Evolutionary conservation across 2,329 filamentous ascomycete genomes (phyloP), one percentile per base, ranked within the genome.

Genomic region (Colletotrichum sp.): DNA sequence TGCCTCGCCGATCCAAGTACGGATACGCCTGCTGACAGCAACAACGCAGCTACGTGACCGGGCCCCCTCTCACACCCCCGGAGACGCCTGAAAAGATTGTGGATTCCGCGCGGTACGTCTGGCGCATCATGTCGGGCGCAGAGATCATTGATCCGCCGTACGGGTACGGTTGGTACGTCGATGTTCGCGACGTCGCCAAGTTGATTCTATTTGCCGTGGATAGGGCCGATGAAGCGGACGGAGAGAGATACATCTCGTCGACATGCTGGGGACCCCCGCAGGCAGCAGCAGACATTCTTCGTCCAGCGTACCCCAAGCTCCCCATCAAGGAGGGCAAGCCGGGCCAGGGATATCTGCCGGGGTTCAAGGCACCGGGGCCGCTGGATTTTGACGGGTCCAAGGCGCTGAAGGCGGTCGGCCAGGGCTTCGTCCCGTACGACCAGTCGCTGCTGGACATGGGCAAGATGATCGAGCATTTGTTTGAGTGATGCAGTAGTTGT

Each of bases 171-270:
- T 78, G 76, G 4, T 79, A 79, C 11, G 83, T 88, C 16, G 86
- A 88, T 73, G 84, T 87, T 1, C 81, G 85, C 7, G 86, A 88
- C 70, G 85, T 87, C 1, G 84, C 85, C 3, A 78, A 80, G 9
- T 78, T 86, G 55, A 78, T 85, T 16, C 77, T 83, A 3, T 86
- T 82, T 77, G 79, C 79, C 0, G 81, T 82, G 24, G 82, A 84
- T 69, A 78, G 86, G 36, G 77, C 82, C 0, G 76, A 80, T 0
- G 75, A 81, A 55, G 79, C 83, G 1, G 78, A 86, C 69, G 83
- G 84, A 4, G 80, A 88, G 76, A 79, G 86, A 11, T 87, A 84
- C 72, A 80, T 87, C 24, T 80, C 81, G 0, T 78, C 79, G 43
- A 77, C 76, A 1, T 80, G 79, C 5, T 80, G 78, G 34, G 82